Evolutionary conservation across 331 rosid species (phyloP).

Genomic region (Pyrus hybrid): DNA sequence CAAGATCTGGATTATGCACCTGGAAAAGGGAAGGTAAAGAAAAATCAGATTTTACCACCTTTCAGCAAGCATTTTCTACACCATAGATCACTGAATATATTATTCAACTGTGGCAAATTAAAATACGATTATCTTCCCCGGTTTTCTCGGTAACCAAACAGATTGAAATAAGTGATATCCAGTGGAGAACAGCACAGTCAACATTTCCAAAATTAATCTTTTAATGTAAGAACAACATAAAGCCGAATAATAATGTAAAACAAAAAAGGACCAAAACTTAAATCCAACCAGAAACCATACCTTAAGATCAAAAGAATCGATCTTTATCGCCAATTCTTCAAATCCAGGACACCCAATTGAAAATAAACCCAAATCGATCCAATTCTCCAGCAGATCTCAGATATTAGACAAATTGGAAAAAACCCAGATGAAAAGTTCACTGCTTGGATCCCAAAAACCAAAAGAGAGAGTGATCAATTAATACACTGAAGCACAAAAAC

Average conservation of each 20-base stretch:
- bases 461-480: constrained; percentile 16
- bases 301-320: constrained; percentile 26
- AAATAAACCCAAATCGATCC: constrained; percentile 15
- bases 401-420: not conserved
- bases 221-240: not conserved
- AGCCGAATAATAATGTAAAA: not conserved
- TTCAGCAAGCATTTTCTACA: constrained; percentile 20
- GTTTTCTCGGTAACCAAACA: not conserved
- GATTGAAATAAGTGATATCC: not conserved
- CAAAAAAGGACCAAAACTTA: not conserved
- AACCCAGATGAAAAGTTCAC: constrained; percentile 15
- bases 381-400: constrained; percentile 13
- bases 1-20: constrained; percentile 25
- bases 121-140: not conserved
- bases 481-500: constrained; percentile 7
- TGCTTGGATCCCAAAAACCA: constrained; percentile 1
- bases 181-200: constrained; percentile 6
- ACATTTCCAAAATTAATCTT: not conserved
- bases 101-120: constrained; percentile 2
- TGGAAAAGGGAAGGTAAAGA: not conserved
- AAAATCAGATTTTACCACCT: constrained; percentile 9
- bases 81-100: not conserved
- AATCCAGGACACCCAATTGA: constrained; percentile 23
- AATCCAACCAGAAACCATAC: not conserved
- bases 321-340: constrained; percentile 6